Evolutionary conservation across 345 rosid genomes (phyloP), one percentile per base, ranked within the genome.

Genomic region (Moricandia arvensis): DNA sequence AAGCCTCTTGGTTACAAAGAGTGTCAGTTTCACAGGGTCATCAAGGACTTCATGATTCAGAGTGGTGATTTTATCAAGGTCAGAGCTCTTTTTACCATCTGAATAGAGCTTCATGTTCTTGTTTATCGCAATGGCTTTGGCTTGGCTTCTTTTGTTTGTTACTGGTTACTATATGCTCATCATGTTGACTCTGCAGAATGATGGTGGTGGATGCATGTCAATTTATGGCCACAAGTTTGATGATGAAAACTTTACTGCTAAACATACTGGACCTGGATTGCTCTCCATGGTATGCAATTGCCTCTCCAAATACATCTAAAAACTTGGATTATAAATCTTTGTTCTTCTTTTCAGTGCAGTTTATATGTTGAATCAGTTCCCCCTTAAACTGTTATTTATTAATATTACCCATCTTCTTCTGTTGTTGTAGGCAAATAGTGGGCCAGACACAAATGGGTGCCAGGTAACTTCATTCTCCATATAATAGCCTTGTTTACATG

Each of bases 21-120:
- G 18, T 92, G 94, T 75, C 99, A 92, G 54, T 92, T 95, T 67
- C 98, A 92, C 71, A 86, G 99, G 74, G 93, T 95, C 61, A 95
- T 95, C 69, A 95, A 90, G 78, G 99, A 95, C 75, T 95, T 95
- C 74, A 95, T 95, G 96, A 85, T 95, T 83, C 99, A 92, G 80
- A 91, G 96, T 45, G 99, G 99, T 72, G 99, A 95, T 64, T 92
- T 95, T 80, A 5, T 92, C 0, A 95, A 92, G 97, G 99, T 90
- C 55, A 24, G 24, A 21, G 24, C 24, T 0, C 24, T 21, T 21
- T 21, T 21, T 21, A 21, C 24, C 24, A 21, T 21, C 24, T 21
- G 24, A 21, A 21, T 21, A 21, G 24, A 21, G 24, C 24, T 21
- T 21, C 24, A 21, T 21, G 24, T 21, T 21, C 24, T 21, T 21